Evolutionary conservation across 768 basidiomycete genomes (phyloP).

Genomic region (Dioszegia aurantiaca): DNA sequence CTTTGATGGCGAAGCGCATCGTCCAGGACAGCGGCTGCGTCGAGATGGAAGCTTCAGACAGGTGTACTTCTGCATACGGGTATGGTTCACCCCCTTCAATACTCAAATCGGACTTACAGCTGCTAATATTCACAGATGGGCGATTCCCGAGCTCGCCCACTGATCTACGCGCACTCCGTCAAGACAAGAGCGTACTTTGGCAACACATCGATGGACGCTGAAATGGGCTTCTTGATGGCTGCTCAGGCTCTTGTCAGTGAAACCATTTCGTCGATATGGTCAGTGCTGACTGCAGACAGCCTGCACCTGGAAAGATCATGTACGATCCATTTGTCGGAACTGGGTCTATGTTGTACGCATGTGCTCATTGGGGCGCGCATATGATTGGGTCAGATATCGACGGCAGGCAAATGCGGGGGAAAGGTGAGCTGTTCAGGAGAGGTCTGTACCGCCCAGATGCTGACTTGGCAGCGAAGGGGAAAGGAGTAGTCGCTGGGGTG

Average conservation of each 20-base stretch:
- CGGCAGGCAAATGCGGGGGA: slow-evolving; percentile 94
- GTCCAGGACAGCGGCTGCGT: slow-evolving; percentile 14
- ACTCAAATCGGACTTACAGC: neutral
- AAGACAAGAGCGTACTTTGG: slow-evolving; percentile 88
- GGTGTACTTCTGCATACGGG: slow-evolving; percentile 48
- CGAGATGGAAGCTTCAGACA: slow-evolving; percentile 35
- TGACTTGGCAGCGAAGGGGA: slow-evolving; percentile 23
- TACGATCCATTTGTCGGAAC: slow-evolving; percentile 97
- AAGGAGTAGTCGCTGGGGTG: slow-evolving; percentile 61
- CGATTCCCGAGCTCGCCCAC: slow-evolving; percentile 55
- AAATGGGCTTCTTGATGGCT: slow-evolving; percentile 92
- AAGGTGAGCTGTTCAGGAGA: slow-evolving; percentile 59
- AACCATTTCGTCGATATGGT: neutral
- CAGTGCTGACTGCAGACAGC: slow-evolving; percentile 55
- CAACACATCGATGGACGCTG: slow-evolving; percentile 97
- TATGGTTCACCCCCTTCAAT: slow-evolving; percentile 17
- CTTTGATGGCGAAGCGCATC: slow-evolving; percentile 12
- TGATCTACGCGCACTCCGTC: slow-evolving; percentile 58
- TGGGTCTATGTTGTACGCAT: slow-evolving; percentile 62
- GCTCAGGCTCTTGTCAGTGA: slow-evolving; percentile 79
- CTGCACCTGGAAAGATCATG: slow-evolving; percentile 79
- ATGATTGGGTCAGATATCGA: slow-evolving; percentile 94
- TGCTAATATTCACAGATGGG: slow-evolving; percentile 33
- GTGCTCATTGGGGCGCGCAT: slow-evolving; percentile 79
- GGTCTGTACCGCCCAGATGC: too few relatives aligned